phyloP scores from a whole-genome alignment of 2,329 filamentous ascomycete genomes.

The Sordariomycetes sp. region DNA sequence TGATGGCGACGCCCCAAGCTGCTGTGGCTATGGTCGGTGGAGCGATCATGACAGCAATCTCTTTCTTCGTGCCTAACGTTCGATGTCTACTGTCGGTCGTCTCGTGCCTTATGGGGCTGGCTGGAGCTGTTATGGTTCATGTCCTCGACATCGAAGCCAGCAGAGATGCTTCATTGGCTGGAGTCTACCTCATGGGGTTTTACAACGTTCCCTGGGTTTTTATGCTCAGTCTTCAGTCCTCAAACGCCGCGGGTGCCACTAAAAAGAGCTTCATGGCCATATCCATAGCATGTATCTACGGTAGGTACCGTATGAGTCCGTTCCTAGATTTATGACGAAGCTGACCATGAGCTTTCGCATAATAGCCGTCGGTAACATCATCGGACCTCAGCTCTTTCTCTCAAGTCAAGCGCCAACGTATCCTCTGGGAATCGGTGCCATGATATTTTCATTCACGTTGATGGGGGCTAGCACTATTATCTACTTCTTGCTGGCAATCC shows the following conservation, averaged over 20 bases:
- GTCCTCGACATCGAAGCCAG: slow-evolving; percentile 8
- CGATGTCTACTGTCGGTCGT: slow-evolving; percentile 20
- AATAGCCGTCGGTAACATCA: not conserved
- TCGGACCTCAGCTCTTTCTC: not conserved
- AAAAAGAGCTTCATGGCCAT: slow-evolving; percentile 10
- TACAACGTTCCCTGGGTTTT: slow-evolving; percentile 20
- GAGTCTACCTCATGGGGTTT: slow-evolving; percentile 22
- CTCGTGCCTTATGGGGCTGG: slow-evolving; percentile 11
- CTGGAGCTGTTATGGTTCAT: slow-evolving; percentile 16
- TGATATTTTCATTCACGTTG: not conserved
- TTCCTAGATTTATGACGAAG: not conserved
- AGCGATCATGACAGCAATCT: slow-evolving; percentile 11
- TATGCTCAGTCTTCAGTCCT: slow-evolving; percentile 17
- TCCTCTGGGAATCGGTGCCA: not conserved
- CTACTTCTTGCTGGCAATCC: not conserved
- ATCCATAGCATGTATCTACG: not conserved
- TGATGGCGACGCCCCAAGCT: slow-evolving; percentile 21
- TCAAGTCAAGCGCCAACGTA: not conserved
- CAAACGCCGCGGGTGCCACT: slow-evolving; percentile 17
- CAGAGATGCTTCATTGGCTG: slow-evolving; percentile 15
- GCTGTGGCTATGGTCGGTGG: slow-evolving; percentile 19
- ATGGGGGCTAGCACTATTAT: not conserved
- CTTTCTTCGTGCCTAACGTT: slow-evolving; percentile 16
- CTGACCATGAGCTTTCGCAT: not conserved
- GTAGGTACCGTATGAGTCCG: no score